Evolutionary conservation across 345 rosid species (phyloP), one percentile per base, ranked within the genome.

Genomic region (Sisymbrium altissimum): DNA sequence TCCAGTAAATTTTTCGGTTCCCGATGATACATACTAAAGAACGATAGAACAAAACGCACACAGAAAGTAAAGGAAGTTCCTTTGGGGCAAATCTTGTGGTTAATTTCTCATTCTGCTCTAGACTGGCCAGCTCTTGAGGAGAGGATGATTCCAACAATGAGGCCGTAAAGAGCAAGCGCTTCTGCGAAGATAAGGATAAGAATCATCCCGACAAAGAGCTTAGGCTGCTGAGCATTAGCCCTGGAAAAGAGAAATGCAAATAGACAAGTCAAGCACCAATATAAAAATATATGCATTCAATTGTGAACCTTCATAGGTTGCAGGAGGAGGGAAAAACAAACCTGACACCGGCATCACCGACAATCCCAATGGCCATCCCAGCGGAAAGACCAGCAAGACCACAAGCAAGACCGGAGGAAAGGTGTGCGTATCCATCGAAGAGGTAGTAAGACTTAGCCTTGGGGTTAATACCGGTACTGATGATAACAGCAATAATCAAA

Each of bases 141-240:
- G 5, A 79, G 75, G 36, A 79, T 79, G 38, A 79, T 79, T 27
- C 82, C 82, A 4, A 79, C 79, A 49, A 79, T 79, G 49, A 79
- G 82, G 9, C 82, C 82, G 61, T 79, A 79, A 49, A 79, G 78
- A 63, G 82, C 82, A 0, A 79, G 74, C 14, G 82, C 82, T 67
- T 78, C 81, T 3, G 81, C 81, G 52, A 78, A 78, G 9, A 78
- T 78, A 64, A 78, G 81, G 65, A 78, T 78, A 60, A 78, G 76
- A 55, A 78, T 78, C 81, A 78, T 78, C 45, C 81, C 81, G 0
- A 79, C 82, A 13, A 79, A 79, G 45, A 79, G 79, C 72, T 79
- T 79, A 68, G 82, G 82, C 64, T 79, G 82, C 72, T 79, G 82
- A 14, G 82, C 82, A 69, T 79, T 79, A 10, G 82, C 82, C 74